Conservation (phyloP, 108 stramenopile species). For the Skeletonema grethae region DNA sequence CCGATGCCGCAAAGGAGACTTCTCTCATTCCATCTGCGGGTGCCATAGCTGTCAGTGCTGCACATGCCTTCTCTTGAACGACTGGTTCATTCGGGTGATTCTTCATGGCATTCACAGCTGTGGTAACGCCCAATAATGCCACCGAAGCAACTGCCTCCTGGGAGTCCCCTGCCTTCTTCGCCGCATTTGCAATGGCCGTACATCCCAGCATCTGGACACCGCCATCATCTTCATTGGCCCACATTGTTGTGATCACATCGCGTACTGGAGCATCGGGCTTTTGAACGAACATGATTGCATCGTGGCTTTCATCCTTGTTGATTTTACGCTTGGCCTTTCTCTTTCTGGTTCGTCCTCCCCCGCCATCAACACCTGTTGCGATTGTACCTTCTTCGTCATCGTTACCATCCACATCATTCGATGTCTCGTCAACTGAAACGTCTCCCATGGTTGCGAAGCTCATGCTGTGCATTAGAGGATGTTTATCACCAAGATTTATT, state of each 20-base stretch:
- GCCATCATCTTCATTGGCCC: conserved; percentile 89
- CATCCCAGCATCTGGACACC: conserved; percentile 89
- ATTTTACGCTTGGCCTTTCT: conserved; percentile 41
- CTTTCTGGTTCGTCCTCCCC: conserved; percentile 42
- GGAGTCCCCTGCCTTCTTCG: conserved; percentile 17
- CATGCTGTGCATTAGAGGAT: conserved; percentile 60
- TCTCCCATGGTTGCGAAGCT: conserved; percentile 47
- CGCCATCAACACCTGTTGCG: conserved; percentile 46
- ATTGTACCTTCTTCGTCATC: conserved; percentile 48
- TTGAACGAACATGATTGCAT: conserved; percentile 90
- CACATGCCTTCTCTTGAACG: conserved; percentile 85
- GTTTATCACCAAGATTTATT: conserved; percentile 57
- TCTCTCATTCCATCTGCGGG: conserved; percentile 70
- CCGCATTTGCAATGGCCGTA: conserved; percentile 57
- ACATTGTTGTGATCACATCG: conserved; percentile 80
- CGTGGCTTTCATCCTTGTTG: conserved; percentile 82
- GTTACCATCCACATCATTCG: conserved; percentile 32
- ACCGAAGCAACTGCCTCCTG: conserved; percentile 48
- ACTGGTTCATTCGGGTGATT: conserved; percentile 86
- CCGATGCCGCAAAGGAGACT: conserved; percentile 84
- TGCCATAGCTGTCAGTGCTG: conserved; percentile 60
- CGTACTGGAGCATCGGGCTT: conserved; percentile 53
- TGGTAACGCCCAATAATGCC: conserved; percentile 69
- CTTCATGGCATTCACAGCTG: conserved; percentile 88
- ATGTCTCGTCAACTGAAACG: conserved; percentile 26